Conservation (phyloP, 352 stramenopile species). For the Phytopythium montanum region DNA sequence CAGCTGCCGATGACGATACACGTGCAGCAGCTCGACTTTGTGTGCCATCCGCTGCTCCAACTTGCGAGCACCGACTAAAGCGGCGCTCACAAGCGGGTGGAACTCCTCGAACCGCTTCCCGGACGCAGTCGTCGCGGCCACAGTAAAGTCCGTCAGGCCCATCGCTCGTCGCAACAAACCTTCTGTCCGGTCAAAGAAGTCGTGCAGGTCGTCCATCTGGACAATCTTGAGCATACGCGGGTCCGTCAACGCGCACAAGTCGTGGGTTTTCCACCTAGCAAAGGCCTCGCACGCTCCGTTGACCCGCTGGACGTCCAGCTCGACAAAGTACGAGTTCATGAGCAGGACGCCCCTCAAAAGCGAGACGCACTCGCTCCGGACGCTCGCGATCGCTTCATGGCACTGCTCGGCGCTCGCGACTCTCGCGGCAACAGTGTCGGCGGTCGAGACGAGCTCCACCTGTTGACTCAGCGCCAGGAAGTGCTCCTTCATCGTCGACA, state of each 20-base stretch:
- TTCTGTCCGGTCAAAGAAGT: constrained; percentile 28
- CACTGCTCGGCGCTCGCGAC: constrained; percentile 26
- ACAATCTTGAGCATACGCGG: constrained; percentile 32
- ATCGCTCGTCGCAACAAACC: constrained; percentile 30
- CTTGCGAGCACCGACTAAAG: constrained; percentile 24
- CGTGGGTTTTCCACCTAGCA: constrained; percentile 26
- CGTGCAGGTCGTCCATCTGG: constrained; percentile 32
- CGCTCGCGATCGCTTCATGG: constrained; percentile 36
- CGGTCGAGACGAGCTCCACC: constrained; percentile 21
- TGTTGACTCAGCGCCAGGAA: constrained; percentile 32
- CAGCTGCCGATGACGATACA: constrained; percentile 25
- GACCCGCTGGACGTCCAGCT: constrained; percentile 47
- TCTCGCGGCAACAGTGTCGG: constrained; percentile 25
- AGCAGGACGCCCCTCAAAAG: constrained; percentile 40
- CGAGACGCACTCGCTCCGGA: constrained; percentile 38
- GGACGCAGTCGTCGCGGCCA: constrained; percentile 19
- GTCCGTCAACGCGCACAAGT: constrained; percentile 34
- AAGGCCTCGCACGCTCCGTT: constrained; percentile 32
- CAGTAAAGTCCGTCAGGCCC: constrained; percentile 47
- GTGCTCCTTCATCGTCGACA: constrained; percentile 27
- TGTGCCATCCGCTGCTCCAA: constrained; percentile 28
- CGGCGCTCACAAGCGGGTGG: constrained; percentile 27
- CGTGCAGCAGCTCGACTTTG: constrained; percentile 30
- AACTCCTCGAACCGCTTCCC: constrained; percentile 54
- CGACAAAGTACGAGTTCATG: constrained; percentile 58